These are phyloP conservation scores for Dichotomocladium elegans DNA, from an alignment of 371 early-diverging fungal species.

Conservation along the genomic window DNA sequence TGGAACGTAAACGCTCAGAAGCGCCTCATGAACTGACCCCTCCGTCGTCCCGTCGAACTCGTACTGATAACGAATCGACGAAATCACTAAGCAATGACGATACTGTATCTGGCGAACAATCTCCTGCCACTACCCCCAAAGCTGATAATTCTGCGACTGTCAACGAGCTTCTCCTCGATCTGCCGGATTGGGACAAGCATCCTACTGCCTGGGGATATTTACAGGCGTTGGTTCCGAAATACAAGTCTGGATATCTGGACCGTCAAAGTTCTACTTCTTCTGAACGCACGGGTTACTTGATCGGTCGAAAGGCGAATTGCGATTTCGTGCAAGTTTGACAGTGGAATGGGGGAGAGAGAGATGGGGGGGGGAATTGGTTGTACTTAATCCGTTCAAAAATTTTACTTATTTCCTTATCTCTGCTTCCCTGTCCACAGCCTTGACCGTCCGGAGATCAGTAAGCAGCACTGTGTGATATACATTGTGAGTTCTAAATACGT, in stretches of 20 bases:
- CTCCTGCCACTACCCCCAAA: not conserved
- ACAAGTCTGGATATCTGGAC: slow-evolving; percentile 21
- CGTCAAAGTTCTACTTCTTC: slow-evolving; percentile 16
- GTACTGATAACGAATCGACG: not conserved
- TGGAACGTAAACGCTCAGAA: too few species aligned
- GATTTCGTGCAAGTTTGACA: slow-evolving; percentile 62
- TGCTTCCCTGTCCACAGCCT: slow-evolving; percentile 2
- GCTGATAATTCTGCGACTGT: not conserved
- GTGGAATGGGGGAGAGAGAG: too few species aligned
- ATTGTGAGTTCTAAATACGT: slow-evolving; percentile 30
- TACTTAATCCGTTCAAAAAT: too few species aligned
- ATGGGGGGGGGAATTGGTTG: too few species aligned
- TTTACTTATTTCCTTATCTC: too few species aligned
- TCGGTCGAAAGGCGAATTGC: slow-evolving; percentile 62
- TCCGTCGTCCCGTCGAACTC: too few species aligned
- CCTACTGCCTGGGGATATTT: slow-evolving; percentile 52
- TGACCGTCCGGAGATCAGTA: slow-evolving; percentile 48
- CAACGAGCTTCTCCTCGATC: not conserved
- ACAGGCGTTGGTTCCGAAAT: slow-evolving; percentile 39
- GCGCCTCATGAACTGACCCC: too few species aligned
- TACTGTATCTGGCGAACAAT: not conserved
- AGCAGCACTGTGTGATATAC: slow-evolving; percentile 74
- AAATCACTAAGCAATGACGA: not conserved
- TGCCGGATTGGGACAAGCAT: slow-evolving; percentile 16
- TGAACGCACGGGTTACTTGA: slow-evolving; percentile 57